Percentiles rank a stretch among this genome's conserved stretches.
Evolutionary conservation across 768 basidiomycete genomes (phyloP).

Genomic region (Chiua virens): DNA sequence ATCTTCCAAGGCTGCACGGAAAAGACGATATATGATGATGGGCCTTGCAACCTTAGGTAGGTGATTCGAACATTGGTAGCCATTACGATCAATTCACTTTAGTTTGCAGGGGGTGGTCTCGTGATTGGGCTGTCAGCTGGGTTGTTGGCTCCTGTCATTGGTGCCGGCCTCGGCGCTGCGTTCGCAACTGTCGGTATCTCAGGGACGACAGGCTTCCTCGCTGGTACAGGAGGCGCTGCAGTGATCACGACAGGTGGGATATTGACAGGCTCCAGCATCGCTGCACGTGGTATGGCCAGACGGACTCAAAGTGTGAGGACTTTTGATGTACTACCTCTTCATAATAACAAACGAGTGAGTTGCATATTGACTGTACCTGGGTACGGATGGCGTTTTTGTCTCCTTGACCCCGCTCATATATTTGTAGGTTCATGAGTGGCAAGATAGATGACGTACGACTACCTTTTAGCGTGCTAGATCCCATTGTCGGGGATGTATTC

Average conservation of each 20-base stretch:
- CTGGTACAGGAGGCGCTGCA: constrained; percentile 90
- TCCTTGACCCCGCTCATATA: constrained; percentile 10
- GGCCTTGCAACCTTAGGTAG: constrained; percentile 80
- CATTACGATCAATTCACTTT: constrained; percentile 2
- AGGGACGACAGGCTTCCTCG: constrained; percentile 88
- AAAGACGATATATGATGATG: constrained; percentile 86
- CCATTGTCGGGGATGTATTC: constrained; percentile 94
- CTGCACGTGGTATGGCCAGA: constrained; percentile 85
- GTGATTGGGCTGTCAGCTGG: constrained; percentile 97
- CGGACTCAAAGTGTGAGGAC: constrained; percentile 86
- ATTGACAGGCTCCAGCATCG: constrained; percentile 90
- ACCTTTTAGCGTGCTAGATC: constrained; percentile 96
- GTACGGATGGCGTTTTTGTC: constrained; percentile 46
- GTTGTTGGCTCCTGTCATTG: constrained; percentile 92
- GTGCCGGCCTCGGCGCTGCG: constrained; percentile 89
- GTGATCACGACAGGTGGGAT: constrained; percentile 96
- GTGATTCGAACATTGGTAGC: not conserved
- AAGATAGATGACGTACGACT: constrained; percentile 87
- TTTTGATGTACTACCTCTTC: constrained; percentile 92
- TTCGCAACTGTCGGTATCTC: constrained; percentile 88
- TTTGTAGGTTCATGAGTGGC: constrained; percentile 83
- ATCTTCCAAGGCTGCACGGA: constrained; percentile 67
- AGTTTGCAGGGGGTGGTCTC: constrained; percentile 75
- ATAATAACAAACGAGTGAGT: constrained; percentile 97
- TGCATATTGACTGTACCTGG: constrained; percentile 94